Evolutionary conservation across 139 green algal species (phyloP), one percentile per base, ranked within the genome.

Genomic region (Volvox reticuliferus): DNA sequence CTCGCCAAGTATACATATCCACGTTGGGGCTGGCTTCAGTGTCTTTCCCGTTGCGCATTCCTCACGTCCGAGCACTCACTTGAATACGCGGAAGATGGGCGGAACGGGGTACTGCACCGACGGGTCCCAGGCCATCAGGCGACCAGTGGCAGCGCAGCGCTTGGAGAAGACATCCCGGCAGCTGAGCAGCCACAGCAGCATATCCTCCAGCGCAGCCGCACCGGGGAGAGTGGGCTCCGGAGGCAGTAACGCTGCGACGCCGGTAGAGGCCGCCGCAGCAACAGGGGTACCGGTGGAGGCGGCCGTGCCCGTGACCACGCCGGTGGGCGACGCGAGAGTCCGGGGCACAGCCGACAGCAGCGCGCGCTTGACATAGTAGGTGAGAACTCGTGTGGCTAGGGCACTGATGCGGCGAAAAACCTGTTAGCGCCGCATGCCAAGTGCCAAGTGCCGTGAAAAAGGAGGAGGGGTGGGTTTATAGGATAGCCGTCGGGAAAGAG

Each of bases 131-230:
- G 88, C 88, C 83, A 97, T 81, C 65, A 96, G 90, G 77, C 82
- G 89, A 13, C 93, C 93, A 2, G 82, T 95, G 35, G 85, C 69
- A 79, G 55, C 73, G 82, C 93, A 94, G 6, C 86, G 91, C 16
- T 92, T 88, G 9, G 79, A 92, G 88, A 97, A 96, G 36, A 97
- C 35, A 82, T 97, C 94, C 9, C 91, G 79, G 79, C 93, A 95
- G 35, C 71, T 91, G 26, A 91, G 75, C 82, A 96, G 88, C 95
- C 95, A 97, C 50, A 96, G 91, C 82, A 97, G 91, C 67, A 96
- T 63, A 36, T 94, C 89, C 89, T 97, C 94, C 55, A 97, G 89
- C 0, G 92, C 88, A 2, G 77, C 71, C 9, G 35, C 93, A 2
- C 61, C 65, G 2, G 67, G 62, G 18, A 28, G 75, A 65, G 3